Conservation (phyloP, 1,139 yeast species). For the Candida tunisiensis region DNA sequence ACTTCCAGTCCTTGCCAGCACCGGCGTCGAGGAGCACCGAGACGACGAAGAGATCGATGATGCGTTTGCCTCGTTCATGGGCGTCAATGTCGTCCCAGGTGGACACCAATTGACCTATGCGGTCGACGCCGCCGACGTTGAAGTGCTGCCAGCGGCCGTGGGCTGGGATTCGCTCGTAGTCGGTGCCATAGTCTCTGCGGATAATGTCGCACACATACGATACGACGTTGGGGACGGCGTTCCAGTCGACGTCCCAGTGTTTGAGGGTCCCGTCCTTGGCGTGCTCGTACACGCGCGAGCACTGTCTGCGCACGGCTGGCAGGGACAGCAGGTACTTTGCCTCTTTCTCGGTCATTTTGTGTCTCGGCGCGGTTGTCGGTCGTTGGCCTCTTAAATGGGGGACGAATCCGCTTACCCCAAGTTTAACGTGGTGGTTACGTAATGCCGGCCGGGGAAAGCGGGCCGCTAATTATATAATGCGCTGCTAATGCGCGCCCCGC, state of each 20-base stretch:
- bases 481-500: no score
- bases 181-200: conserved; percentile 23
- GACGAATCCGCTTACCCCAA: no score
- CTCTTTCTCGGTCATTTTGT: conserved; percentile 1
- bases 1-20: conserved; percentile 40
- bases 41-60: conserved; percentile 37
- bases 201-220: conserved; percentile 26
- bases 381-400: no score
- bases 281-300: conserved; percentile 24
- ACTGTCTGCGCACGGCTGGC: conserved; percentile 34
- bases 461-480: no score
- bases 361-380: no score
- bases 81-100: conserved; percentile 22
- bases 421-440: no score
- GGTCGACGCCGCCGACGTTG: conserved; percentile 27
- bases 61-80: conserved; percentile 28
- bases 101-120: conserved; percentile 26
- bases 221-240: conserved; percentile 24
- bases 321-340: conserved; percentile 26
- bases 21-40: conserved; percentile 48
- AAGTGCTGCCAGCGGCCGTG: conserved; percentile 52
- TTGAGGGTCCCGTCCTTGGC: conserved; percentile 20
- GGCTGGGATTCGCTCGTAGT: conserved; percentile 31
- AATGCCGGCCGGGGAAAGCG: no score
- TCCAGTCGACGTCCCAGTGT: conserved; percentile 29